phyloP scores from a whole-genome alignment of 1,284 basidiomycete species.

The Pisolithus thermaeus region DNA sequence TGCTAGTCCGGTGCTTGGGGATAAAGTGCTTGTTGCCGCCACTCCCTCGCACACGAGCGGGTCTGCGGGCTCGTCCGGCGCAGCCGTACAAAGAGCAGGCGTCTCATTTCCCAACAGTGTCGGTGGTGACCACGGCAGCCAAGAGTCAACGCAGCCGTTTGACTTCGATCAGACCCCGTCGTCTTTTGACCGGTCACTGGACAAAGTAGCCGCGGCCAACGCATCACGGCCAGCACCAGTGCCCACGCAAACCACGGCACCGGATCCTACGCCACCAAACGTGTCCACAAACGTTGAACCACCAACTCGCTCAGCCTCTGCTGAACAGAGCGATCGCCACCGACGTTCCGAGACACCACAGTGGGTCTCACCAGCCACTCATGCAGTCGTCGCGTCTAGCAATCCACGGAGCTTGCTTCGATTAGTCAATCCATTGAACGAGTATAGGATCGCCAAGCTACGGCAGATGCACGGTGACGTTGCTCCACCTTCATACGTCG shows the following conservation, averaged over 20 bases:
- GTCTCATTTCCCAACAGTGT: slow-evolving; percentile 10
- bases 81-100: slow-evolving; percentile 6
- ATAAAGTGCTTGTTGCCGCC: slow-evolving; percentile 38
- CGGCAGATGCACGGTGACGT: slow-evolving; percentile 15
- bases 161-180: slow-evolving; percentile 22
- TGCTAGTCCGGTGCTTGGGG: slow-evolving; percentile 7
- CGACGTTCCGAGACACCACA: slow-evolving; percentile 16
- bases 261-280: slow-evolving; percentile 18
- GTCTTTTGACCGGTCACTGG: slow-evolving; percentile 30
- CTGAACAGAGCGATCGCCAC: slow-evolving; percentile 2
- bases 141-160: slow-evolving; percentile 16
- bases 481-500: slow-evolving; percentile 15
- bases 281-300: not conserved
- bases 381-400: slow-evolving; percentile 17
- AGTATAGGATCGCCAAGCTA: slow-evolving; percentile 26
- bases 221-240: slow-evolving; percentile 8
- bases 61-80: slow-evolving; percentile 13
- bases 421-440: slow-evolving; percentile 27
- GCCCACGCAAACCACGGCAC: slow-evolving; percentile 9
- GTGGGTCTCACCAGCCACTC: slow-evolving; percentile 20
- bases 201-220: slow-evolving; percentile 17
- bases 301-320: slow-evolving; percentile 1
- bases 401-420: slow-evolving; percentile 27
- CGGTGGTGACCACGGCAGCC: slow-evolving; percentile 7
- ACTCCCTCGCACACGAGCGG: slow-evolving; percentile 37